These are phyloP conservation scores for Litchi chinensis DNA, from an alignment of 345 rosid genomes.

Conservation along the genomic window DNA sequence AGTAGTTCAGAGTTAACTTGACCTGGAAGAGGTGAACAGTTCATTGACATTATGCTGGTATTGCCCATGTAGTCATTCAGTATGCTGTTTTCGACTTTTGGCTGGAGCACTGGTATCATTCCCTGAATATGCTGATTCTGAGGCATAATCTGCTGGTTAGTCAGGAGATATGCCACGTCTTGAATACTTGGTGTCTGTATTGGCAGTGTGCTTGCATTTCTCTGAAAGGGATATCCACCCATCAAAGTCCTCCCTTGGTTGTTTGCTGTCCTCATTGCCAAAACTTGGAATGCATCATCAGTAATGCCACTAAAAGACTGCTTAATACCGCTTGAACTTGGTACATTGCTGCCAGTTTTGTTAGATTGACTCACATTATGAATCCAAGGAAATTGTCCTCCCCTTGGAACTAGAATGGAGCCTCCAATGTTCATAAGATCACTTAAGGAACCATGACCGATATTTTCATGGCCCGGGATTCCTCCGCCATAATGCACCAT, in stretches of 20 bases:
- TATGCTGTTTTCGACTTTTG: not conserved
- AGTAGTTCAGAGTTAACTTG: not conserved
- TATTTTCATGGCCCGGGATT: conserved; percentile 7
- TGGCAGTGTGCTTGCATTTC: conserved; percentile 10
- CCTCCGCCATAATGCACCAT: not conserved
- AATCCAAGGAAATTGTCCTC: conserved; percentile 14
- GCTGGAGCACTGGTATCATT: not conserved
- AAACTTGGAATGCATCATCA: conserved; percentile 12
- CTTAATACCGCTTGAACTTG: conserved; percentile 4
- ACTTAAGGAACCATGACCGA: not conserved
- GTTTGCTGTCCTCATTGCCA: conserved; percentile 10
- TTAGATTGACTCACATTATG: conserved; percentile 8
- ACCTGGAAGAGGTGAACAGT: not conserved
- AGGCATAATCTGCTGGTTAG: conserved; percentile 14
- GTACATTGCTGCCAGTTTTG: conserved; percentile 9
- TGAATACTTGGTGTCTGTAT: conserved; percentile 17
- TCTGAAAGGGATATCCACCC: not conserved
- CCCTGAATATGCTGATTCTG: conserved; percentile 2
- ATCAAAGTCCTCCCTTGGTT: conserved; percentile 1
- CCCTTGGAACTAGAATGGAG: not conserved
- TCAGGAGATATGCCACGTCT: conserved; percentile 22
- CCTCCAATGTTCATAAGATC: not conserved
- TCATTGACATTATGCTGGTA: not conserved
- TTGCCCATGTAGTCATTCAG: not conserved
- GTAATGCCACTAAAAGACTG: not conserved